A percentile compares a stretch with the other conserved stretches of the same genome.
These are phyloP conservation scores for Pelargonium hybrid DNA, from an alignment of 441 rosid genomes.

Conservation along the genomic window DNA sequence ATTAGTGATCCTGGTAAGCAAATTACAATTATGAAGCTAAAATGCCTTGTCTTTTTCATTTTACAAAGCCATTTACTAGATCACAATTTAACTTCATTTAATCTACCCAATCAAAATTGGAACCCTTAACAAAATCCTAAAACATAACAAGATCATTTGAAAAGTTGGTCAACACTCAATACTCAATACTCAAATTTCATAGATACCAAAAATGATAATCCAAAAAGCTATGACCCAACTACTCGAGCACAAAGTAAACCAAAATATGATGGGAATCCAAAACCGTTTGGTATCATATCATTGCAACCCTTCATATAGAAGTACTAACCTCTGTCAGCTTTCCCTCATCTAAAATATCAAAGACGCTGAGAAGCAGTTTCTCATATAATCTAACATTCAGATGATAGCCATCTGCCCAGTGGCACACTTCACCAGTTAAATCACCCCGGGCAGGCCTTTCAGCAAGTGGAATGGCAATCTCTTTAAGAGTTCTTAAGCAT, in stretches of 20 bases:
- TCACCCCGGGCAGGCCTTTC: constrained; percentile 98
- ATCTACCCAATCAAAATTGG: not conserved
- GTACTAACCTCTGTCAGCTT: constrained; percentile 78
- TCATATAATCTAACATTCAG: constrained; percentile 84
- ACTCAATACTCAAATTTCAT: not conserved
- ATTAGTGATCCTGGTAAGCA: constrained; percentile 17
- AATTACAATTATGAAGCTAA: constrained; percentile 6
- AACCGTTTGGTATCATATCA: constrained; percentile 5
- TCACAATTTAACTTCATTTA: constrained; percentile 6
- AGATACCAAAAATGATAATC: not conserved
- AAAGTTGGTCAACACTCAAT: not conserved
- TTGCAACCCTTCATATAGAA: constrained; percentile 11
- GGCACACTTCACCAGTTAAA: constrained; percentile 97
- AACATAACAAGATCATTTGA: not conserved
- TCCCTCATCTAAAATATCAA: constrained; percentile 92
- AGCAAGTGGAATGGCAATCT: constrained; percentile 81
- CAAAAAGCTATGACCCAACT: not conserved
- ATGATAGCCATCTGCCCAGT: constrained; percentile 99
- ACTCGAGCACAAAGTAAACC: constrained; percentile 3
- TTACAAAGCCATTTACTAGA: constrained; percentile 5
- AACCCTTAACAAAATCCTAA: not conserved
- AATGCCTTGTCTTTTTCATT: not conserved
- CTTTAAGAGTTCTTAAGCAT: constrained; percentile 81
- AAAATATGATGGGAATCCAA: not conserved
- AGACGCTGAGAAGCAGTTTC: constrained; percentile 86